phyloP scores from a whole-genome alignment of 2,329 filamentous ascomycete species.

The Thielaviopsis euricoi region DNA sequence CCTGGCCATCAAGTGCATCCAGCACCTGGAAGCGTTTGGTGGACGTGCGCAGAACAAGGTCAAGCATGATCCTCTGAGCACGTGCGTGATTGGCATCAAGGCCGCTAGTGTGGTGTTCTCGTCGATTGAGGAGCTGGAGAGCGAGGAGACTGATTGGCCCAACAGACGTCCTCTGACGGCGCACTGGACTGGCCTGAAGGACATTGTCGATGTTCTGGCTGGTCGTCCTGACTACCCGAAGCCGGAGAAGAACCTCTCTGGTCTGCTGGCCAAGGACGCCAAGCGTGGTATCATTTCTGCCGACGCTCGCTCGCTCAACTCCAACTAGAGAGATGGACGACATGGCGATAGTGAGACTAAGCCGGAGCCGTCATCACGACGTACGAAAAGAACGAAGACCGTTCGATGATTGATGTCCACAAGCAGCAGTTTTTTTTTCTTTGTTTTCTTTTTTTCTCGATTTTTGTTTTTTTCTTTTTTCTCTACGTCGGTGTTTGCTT shows the following conservation, averaged over 20 bases:
- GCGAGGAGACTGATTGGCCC: conserved; percentile 79
- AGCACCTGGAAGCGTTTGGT: conserved; percentile 70
- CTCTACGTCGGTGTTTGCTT: background rate
- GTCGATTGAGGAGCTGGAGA: conserved; percentile 65
- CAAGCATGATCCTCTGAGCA: conserved; percentile 54
- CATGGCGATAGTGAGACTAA: background rate
- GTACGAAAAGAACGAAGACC: background rate
- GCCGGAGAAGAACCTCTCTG: conserved; percentile 34
- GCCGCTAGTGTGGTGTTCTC: conserved; percentile 81
- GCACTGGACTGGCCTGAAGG: conserved; percentile 70
- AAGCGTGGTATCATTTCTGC: conserved; percentile 31
- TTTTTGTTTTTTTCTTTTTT: background rate
- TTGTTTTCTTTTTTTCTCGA: background rate
- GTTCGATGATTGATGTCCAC: background rate
- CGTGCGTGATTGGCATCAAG: conserved; percentile 79
- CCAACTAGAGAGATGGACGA: conserved; percentile 6
- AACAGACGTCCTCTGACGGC: conserved; percentile 70
- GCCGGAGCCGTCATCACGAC: background rate
- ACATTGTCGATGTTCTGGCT: conserved; percentile 69
- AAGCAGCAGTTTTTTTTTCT: background rate
- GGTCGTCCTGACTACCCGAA: conserved; percentile 43
- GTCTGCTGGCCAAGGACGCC: conserved; percentile 40
- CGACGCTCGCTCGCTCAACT: conserved; percentile 7
- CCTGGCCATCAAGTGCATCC: conserved; percentile 83
- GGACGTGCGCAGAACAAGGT: conserved; percentile 50